Conservation (phyloP, 2,329 filamentous ascomycete genomes). For the Clarireedia paspali region DNA sequence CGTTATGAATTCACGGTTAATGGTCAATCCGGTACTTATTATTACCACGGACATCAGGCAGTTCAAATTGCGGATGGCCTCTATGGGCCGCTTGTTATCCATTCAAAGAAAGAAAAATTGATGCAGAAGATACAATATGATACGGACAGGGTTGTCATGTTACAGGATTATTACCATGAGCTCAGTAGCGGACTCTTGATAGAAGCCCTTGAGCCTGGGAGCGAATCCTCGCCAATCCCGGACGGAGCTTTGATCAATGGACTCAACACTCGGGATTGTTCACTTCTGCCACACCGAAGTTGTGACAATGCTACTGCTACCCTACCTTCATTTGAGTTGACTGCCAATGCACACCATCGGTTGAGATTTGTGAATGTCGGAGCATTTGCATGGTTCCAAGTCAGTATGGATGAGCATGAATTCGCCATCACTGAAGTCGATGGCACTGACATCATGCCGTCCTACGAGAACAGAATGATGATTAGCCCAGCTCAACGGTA, state of each 20-base stretch:
- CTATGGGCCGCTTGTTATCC: constrained; percentile 58
- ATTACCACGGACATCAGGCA: constrained; percentile 60
- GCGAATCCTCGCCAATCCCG: constrained; percentile 36
- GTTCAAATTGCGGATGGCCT: constrained; percentile 62
- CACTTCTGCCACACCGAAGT: constrained; percentile 28
- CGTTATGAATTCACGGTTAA: constrained; percentile 61
- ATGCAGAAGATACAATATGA: constrained; percentile 44
- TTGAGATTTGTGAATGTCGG: constrained; percentile 64
- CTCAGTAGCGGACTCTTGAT: constrained; percentile 35
- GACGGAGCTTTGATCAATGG: constrained; percentile 41
- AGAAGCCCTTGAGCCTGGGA: constrained; percentile 34
- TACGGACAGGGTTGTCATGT: constrained; percentile 53
- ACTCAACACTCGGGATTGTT: constrained; percentile 35
- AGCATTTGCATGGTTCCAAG: constrained; percentile 64
- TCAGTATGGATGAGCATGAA: constrained; percentile 60
- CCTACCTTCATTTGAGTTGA: constrained; percentile 38
- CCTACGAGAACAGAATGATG: constrained; percentile 51
- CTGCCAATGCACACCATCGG: constrained; percentile 52
- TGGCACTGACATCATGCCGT: constrained; percentile 56
- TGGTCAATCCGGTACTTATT: constrained; percentile 41
- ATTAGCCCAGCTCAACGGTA: constrained; percentile 66
- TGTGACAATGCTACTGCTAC: constrained; percentile 37
- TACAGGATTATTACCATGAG: constrained; percentile 70
- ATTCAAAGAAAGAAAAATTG: constrained; percentile 47
- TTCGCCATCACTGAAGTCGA: constrained; percentile 63